Conservation (phyloP, 2,329 filamentous ascomycete genomes). For the Colletotrichum tropicicola region DNA sequence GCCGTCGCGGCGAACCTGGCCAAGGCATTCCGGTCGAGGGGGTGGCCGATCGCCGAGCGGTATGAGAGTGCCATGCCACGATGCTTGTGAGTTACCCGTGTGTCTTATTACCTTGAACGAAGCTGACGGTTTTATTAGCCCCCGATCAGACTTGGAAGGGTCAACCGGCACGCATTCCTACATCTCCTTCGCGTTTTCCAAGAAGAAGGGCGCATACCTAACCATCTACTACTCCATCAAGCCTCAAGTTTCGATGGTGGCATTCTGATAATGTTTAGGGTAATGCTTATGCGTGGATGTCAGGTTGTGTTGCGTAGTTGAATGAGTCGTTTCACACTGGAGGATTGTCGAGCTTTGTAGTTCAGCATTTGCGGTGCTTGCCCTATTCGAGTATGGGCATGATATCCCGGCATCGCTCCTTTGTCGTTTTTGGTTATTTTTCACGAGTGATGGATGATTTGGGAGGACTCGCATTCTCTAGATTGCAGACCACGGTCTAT, state of each 20-base stretch:
- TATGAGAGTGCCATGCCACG: constrained; percentile 23
- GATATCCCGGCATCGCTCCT: not conserved
- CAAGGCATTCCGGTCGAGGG: constrained; percentile 19
- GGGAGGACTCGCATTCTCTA: not conserved
- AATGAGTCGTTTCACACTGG: too few species aligned
- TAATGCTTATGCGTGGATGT: too few species aligned
- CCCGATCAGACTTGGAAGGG: constrained; percentile 12
- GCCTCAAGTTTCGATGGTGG: constrained; percentile 17
- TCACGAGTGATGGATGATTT: not conserved
- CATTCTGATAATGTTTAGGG: constrained; percentile 16
- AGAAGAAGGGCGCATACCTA: constrained; percentile 32
- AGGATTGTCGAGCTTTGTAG: too few species aligned
- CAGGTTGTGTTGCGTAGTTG: too few species aligned
- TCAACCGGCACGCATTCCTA: constrained; percentile 30
- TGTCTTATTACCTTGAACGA: not conserved
- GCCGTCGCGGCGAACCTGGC: constrained; percentile 25
- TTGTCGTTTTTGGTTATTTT: not conserved
- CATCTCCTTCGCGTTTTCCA: constrained; percentile 32
- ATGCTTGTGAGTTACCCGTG: constrained; percentile 31
- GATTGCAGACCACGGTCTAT: not conserved
- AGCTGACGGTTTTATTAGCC: constrained; percentile 16
- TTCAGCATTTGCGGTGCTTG: not conserved
- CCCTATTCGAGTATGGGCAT: not conserved
- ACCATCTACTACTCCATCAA: constrained; percentile 33
- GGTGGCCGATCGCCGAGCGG: constrained; percentile 26